A percentile compares a stretch with the other conserved stretches of the same genome.
Conservation (phyloP, 352 stramenopile species). For the Plasmopara muralis region DNA sequence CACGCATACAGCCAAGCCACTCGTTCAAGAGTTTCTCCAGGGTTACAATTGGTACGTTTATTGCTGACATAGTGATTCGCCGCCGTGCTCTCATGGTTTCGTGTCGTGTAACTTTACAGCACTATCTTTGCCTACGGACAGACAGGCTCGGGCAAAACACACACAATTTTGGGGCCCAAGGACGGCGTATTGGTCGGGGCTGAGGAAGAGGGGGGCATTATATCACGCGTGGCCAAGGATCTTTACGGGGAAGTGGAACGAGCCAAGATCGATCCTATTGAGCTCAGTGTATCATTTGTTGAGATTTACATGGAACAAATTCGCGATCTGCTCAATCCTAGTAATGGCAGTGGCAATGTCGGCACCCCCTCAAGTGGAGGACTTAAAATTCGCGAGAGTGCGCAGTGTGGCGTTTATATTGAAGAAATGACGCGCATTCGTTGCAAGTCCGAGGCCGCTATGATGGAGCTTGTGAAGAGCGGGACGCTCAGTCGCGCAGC, state of each 20-base stretch:
- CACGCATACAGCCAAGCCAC: slow-evolving; percentile 52
- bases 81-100: slow-evolving; percentile 1
- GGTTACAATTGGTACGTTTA: slow-evolving; percentile 64
- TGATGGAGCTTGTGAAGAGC: slow-evolving; percentile 58
- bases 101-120: slow-evolving; percentile 4
- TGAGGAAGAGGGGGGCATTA: slow-evolving; percentile 58
- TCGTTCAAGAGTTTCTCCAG: slow-evolving; percentile 59
- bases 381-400: slow-evolving; percentile 72
- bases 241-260: slow-evolving; percentile 35
- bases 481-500: slow-evolving; percentile 60
- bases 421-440: slow-evolving; percentile 58
- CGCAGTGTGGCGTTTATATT: slow-evolving; percentile 60
- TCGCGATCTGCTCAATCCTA: slow-evolving; percentile 47
- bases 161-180: slow-evolving; percentile 67
- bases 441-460: slow-evolving; percentile 31
- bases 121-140: slow-evolving; percentile 90
- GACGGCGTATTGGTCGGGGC: slow-evolving; percentile 50
- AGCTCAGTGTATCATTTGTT: slow-evolving; percentile 67
- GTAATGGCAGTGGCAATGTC: slow-evolving; percentile 13
- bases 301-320: slow-evolving; percentile 89
- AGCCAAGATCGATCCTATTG: slow-evolving; percentile 27
- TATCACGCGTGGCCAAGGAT: slow-evolving; percentile 50
- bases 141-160: slow-evolving; percentile 90
- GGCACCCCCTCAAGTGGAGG: slow-evolving; percentile 23
- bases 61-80: not conserved